These are phyloP conservation scores for Paramecium bursaria DNA, from an alignment of 73 alveolate genomes.

Conservation along the genomic window DNA sequence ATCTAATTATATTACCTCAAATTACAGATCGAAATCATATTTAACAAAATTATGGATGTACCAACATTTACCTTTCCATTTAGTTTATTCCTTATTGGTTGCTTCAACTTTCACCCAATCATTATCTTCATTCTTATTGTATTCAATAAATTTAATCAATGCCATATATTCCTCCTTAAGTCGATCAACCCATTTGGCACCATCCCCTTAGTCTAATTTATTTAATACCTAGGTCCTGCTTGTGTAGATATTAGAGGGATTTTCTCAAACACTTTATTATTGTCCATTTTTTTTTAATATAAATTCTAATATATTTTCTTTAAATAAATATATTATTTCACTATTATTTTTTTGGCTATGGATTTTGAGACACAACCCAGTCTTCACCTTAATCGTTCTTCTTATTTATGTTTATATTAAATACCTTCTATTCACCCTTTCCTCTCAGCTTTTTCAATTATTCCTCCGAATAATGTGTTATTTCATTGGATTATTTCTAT, in stretches of 20 bases:
- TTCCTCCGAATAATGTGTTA: conserved; percentile 69
- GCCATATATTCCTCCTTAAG: conserved; percentile 95
- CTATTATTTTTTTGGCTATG: neutral
- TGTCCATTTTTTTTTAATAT: neutral
- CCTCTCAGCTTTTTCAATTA: conserved; percentile 64
- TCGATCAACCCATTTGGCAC: conserved; percentile 94
- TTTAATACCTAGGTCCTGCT: conserved; percentile 98
- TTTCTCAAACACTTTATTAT: neutral
- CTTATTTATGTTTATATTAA: neutral
- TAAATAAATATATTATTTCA: no score
- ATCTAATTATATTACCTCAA: conserved; percentile 69
- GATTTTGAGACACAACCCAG: no score
- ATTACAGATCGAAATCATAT: conserved; percentile 95
- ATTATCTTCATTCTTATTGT: conserved; percentile 88
- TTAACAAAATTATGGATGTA: conserved; percentile 88
- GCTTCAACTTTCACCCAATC: conserved; percentile 96
- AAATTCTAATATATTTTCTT: no score
- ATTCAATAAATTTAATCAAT: conserved; percentile 90
- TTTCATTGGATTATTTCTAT: conserved; percentile 62
- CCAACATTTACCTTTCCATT: conserved; percentile 99
- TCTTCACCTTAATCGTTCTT: neutral
- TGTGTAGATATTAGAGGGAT: no score
- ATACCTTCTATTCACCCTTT: conserved; percentile 51
- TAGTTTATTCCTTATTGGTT: conserved; percentile 92
- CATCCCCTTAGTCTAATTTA: no score